These are phyloP conservation scores for Eustoma russellianum DNA, from an alignment of 257 asterid genomes.

Conservation along the genomic window DNA sequence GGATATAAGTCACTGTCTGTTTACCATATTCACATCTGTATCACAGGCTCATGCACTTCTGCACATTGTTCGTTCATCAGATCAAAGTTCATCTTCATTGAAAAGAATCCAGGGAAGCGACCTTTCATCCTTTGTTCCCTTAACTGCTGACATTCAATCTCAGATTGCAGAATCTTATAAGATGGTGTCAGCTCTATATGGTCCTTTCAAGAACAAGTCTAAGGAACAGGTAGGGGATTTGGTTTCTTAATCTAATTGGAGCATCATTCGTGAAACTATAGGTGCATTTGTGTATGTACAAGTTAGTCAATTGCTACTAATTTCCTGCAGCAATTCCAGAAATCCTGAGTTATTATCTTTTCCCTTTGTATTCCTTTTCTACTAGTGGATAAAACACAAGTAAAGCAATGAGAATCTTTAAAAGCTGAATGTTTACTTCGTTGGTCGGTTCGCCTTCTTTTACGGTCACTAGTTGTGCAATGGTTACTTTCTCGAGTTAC, in stretches of 20 bases:
- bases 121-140: conserved; percentile 25
- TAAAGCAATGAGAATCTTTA: too few species aligned
- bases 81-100: conserved; percentile 31
- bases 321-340: background rate
- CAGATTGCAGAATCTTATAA: conserved; percentile 80
- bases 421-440: too few species aligned
- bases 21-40: conserved; percentile 18
- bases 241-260: background rate
- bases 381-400: too few species aligned
- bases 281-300: too few species aligned
- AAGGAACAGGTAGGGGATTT: conserved; percentile 58
- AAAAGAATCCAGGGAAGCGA: conserved; percentile 31
- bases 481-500: too few species aligned
- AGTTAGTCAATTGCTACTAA: background rate
- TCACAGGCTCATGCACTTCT: conserved; percentile 93
- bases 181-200: conserved; percentile 88
- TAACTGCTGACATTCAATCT: conserved; percentile 59
- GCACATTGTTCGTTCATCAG: conserved; percentile 59
- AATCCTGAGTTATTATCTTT: background rate
- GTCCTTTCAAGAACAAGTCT: conserved; percentile 76
- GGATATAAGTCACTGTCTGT: background rate
- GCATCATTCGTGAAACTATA: background rate
- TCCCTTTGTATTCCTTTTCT: background rate
- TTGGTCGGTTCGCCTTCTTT: too few species aligned
- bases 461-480: too few species aligned